Evolutionary conservation across 2,329 filamentous ascomycete genomes (phyloP), one percentile per base, ranked within the genome.

Genomic region (Nannizziopsis barbatae): DNA sequence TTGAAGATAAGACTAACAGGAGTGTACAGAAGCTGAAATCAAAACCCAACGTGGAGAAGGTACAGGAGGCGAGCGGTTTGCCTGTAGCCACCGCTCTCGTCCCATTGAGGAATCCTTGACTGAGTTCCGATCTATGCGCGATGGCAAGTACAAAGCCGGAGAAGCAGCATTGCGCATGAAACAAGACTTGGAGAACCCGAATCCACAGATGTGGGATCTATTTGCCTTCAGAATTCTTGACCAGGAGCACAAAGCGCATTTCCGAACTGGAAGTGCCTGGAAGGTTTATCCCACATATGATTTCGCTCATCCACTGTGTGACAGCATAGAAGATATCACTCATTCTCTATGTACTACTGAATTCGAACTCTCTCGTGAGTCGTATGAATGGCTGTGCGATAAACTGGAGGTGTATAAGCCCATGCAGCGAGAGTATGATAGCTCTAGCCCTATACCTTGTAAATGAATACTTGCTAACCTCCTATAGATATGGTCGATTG

Each of bases 201-300:
- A 95, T 64, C 88, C 89, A 5, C 86, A 94, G 67, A 89, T 95
- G 85, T 95, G 90, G 90, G 90, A 96, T 72, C 70, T 95, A 47
- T 85, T 86, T 1, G 90, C 90, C 12, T 96, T 95, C 67, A 80
- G 90, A 52, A 82, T 96, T 48, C 75, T 87, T 59, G 52, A 60
- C 14, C 47, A 49, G 60, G 61, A 56, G 52, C 56, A 44, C 62
- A 62, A 53, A 57, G 71, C 71, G 38, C 87, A 94, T 63, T 80
- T 86, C 65, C 78, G 86, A 32, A 94, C 89, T 0, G 86, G 85
- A 27, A 72, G 77, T 55, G 80, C 83, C 61, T 96, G 89, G 88
- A 83, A 81, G 65, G 94, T 95, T 54, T 95, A 95, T 64, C 92
- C 92, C 0, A 93, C 90, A 0, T 95, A 95, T 61, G 89, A 95